Percentiles rank a stretch among this genome's conserved stretches.
phyloP scores from a whole-genome alignment of 164 flowering plant species.

The Magnolia officinalis region DNA sequence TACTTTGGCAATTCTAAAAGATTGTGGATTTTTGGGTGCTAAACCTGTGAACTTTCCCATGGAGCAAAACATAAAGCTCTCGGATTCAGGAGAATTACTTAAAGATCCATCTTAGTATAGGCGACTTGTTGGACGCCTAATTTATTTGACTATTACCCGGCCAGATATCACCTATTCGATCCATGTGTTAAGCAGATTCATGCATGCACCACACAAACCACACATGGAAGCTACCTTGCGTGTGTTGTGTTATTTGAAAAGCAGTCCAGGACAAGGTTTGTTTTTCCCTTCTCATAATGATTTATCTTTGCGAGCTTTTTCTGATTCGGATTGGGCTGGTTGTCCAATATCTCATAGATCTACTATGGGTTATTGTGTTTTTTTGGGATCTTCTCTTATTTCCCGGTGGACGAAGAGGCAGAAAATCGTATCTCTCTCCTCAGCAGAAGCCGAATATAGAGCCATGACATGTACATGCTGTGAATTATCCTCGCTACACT shows the following conservation, averaged over 20 bases:
- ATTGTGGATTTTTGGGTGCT: background rate
- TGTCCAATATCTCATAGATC: background rate
- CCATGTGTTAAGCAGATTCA: no score
- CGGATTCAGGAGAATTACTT: background rate
- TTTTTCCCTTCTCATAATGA: background rate
- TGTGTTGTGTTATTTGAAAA: slow-evolving; percentile 5
- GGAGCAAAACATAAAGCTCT: slow-evolving; percentile 3
- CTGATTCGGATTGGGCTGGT: no score
- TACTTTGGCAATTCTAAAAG: background rate
- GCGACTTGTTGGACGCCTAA: no score
- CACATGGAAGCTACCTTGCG: background rate
- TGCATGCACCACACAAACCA: background rate
- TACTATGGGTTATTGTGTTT: background rate
- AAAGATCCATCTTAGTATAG: no score
- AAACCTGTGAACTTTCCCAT: background rate
- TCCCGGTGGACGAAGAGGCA: background rate
- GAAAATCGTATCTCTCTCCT: background rate
- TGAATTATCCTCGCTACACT: background rate
- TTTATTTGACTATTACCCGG: no score
- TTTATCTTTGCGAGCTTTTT: background rate
- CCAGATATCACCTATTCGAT: no score
- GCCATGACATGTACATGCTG: background rate
- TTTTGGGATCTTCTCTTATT: background rate
- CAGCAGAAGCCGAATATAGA: background rate
- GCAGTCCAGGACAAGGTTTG: background rate